These are phyloP conservation scores for Cadophora sp. DNA, from an alignment of 2,329 filamentous ascomycete genomes.

Conservation along the genomic window DNA sequence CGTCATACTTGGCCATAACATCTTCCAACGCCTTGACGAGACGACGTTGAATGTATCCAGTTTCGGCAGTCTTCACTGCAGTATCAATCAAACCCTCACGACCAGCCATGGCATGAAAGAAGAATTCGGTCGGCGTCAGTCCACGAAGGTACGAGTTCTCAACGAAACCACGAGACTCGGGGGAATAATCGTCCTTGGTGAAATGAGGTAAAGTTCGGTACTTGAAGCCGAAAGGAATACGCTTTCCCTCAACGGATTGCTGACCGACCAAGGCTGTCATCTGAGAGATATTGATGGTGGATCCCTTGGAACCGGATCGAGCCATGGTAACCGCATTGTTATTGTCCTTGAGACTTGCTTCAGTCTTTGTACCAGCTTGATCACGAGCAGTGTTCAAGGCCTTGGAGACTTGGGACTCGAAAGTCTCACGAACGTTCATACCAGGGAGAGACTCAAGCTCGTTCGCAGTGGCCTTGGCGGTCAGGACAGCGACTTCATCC, in stretches of 20 bases:
- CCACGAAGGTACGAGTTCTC: conserved; percentile 98
- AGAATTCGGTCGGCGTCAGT: conserved; percentile 94
- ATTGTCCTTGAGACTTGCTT: conserved; percentile 89
- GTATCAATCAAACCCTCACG: conserved; percentile 99
- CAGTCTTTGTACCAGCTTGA: conserved; percentile 89
- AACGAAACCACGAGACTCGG: conserved; percentile 95
- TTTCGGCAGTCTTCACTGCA: conserved; percentile 98
- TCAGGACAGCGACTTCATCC: conserved; percentile 77
- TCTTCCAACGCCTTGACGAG: conserved; percentile 98
- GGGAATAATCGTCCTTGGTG: conserved; percentile 98
- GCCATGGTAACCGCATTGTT: conserved; percentile 99
- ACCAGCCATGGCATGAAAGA: conserved; percentile 99
- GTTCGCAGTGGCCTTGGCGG: conserved; percentile 81
- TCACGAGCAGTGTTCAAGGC: conserved; percentile 96
- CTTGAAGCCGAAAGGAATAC: conserved; percentile 99
- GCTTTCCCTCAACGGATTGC: conserved; percentile 97
- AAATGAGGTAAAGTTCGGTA: conserved; percentile 97
- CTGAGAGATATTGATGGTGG: conserved; percentile 98
- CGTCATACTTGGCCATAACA: conserved; percentile 96
- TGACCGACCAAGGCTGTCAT: conserved; percentile 99
- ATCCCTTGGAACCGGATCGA: conserved; percentile 95
- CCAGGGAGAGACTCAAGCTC: conserved; percentile 90
- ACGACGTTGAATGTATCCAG: conserved; percentile 98
- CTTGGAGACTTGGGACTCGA: conserved; percentile 96
- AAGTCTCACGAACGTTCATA: conserved; percentile 98